phyloP scores from a whole-genome alignment of 1,139 yeast species.

The Geotrichum macrosporum region DNA sequence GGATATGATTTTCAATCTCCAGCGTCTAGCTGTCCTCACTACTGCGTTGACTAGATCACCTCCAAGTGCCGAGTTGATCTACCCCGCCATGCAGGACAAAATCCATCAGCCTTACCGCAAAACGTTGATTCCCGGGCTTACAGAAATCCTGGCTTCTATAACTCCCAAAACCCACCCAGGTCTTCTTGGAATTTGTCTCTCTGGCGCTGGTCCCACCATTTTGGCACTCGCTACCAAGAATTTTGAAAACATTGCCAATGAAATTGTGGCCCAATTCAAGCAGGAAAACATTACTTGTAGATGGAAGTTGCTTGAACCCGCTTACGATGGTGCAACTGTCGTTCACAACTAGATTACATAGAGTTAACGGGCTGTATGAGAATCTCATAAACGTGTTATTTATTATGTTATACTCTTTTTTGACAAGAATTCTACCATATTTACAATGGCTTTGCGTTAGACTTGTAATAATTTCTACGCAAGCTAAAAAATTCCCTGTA shows the following conservation, averaged over 20 bases:
- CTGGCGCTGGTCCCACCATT: conserved; percentile 98
- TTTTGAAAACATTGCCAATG: conserved; percentile 76
- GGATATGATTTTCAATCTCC: conserved; percentile 85
- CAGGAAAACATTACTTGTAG: conserved; percentile 64
- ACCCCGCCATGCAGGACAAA: conserved; percentile 94
- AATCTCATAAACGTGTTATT: too few species aligned
- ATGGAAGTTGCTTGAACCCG: conserved; percentile 82
- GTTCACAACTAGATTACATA: conserved; percentile 6
- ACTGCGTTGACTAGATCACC: conserved; percentile 80
- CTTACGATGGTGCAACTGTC: conserved; percentile 70
- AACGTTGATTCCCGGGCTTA: conserved; percentile 83
- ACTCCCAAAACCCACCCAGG: conserved; percentile 83
- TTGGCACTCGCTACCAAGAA: conserved; percentile 86
- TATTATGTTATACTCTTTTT: too few species aligned
- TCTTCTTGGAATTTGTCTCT: conserved; percentile 84
- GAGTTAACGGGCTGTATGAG: neutral
- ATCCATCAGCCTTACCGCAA: conserved; percentile 95
- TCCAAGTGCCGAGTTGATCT: conserved; percentile 77
- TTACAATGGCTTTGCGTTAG: too few species aligned
- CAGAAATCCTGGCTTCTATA: conserved; percentile 71
- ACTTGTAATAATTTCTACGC: too few species aligned
- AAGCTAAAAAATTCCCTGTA: too few species aligned
- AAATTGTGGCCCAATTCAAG: conserved; percentile 64
- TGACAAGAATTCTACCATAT: too few species aligned
- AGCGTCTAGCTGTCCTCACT: conserved; percentile 67